These are phyloP conservation scores for Daedaleopsis nitida DNA, from an alignment of 768 basidiomycete species.

Conservation along the genomic window DNA sequence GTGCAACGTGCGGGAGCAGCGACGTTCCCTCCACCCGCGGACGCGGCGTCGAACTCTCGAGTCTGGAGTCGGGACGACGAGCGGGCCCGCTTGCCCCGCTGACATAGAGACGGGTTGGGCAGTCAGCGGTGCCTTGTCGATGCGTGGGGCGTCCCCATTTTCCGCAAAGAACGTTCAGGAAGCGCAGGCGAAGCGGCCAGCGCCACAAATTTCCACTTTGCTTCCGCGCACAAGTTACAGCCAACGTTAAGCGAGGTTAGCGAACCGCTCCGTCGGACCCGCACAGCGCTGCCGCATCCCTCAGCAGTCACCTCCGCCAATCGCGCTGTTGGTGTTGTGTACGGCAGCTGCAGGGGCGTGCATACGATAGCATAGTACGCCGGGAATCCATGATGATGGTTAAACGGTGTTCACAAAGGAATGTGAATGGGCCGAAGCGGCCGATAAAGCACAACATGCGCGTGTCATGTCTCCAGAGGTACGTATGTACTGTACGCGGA, in stretches of 20 bases:
- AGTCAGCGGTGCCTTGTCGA: too few species aligned
- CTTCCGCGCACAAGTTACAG: background rate
- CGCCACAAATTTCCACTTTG: slow-evolving; percentile 10
- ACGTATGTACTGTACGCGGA: slow-evolving; percentile 3
- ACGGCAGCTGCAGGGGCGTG: background rate
- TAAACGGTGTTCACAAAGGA: background rate
- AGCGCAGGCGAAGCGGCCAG: background rate
- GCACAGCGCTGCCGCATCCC: too few species aligned
- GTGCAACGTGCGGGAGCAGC: background rate
- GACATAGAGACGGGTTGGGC: slow-evolving; percentile 16
- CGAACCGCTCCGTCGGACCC: too few species aligned
- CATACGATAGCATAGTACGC: background rate
- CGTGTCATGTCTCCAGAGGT: background rate
- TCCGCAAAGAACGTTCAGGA: background rate
- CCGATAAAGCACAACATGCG: slow-evolving; percentile 8
- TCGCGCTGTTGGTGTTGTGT: too few species aligned
- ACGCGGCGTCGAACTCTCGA: background rate
- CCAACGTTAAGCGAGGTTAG: too few species aligned
- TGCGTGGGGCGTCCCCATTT: background rate
- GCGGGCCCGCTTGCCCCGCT: background rate
- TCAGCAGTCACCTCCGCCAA: too few species aligned
- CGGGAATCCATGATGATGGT: background rate
- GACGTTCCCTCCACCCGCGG: too few species aligned
- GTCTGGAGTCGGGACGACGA: too few species aligned
- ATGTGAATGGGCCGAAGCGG: background rate